Evolutionary conservation across 2,329 filamentous ascomycete genomes (phyloP), one percentile per base, ranked within the genome.

Genomic region (Exophiala viscosa): DNA sequence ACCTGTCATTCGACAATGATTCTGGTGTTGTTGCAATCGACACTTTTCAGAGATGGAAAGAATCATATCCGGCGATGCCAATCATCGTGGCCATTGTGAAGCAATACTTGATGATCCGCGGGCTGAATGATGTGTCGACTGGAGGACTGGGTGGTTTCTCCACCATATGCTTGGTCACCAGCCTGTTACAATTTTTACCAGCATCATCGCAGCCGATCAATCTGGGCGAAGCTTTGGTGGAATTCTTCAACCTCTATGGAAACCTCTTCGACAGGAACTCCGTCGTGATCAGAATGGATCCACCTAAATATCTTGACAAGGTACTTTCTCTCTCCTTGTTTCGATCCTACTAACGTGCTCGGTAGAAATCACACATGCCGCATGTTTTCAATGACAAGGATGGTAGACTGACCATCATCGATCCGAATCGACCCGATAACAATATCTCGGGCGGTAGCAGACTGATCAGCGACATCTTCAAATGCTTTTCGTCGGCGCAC

Each of bases 81-180:
- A 82, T 88, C 36, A 75, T 99, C 18, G 89, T 96, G 34, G 86
- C 90, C 0, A 68, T 97, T 20, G 81, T 99, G 71, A 99, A 99
- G 73, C 93, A 99, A 61, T 91, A 95, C 54, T 75, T 99, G 20
- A 78, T 87, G 34, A 95, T 99, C 83, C 84, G 90, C 56, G 88
- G 86, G 1, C 76, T 96, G 47, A 96, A 96, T 62, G 93, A 99
- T 69, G 91, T 95, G 3, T 87, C 88, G 36, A 88, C 84, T 55
- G 93, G 93, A 50, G 93, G 93, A 2, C 83, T 99, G 47, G 93
- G 93, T 48, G 93, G 93, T 2, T 97, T 96, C 67, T 89, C 90
- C 1, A 87, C 95, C 59, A 96, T 92, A 50, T 99, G 93, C 73
- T 77, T 99, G 57, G 88, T 96, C 5, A 88, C 93, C 53, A 93